These are phyloP conservation scores for Leccinellum luteum DNA, from an alignment of 768 basidiomycete genomes.

Conservation along the genomic window DNA sequence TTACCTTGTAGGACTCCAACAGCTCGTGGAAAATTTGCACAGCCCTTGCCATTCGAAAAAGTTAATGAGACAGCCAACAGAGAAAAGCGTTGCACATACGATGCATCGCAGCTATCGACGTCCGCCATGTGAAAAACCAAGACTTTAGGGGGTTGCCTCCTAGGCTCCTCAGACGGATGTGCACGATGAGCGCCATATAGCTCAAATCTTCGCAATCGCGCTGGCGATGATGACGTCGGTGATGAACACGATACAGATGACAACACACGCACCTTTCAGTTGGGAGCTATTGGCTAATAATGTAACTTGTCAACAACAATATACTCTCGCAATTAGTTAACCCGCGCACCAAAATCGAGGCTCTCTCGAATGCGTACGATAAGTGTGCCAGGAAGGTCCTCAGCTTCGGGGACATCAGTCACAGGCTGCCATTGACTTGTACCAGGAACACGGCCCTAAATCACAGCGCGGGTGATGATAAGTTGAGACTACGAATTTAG, in stretches of 20 bases:
- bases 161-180: slow-evolving; percentile 89
- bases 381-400: slow-evolving; percentile 76
- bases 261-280: slow-evolving; percentile 59
- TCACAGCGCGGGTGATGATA: background rate
- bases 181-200: slow-evolving; percentile 75
- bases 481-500: background rate
- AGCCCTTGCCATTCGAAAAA: slow-evolving; percentile 47
- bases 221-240: slow-evolving; percentile 35
- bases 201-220: slow-evolving; percentile 80
- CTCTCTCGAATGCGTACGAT: slow-evolving; percentile 90
- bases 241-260: background rate
- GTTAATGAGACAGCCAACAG: slow-evolving; percentile 2
- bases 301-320: background rate
- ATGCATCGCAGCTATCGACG: slow-evolving; percentile 87
- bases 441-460: slow-evolving; percentile 80
- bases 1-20: slow-evolving; percentile 72
- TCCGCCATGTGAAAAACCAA: slow-evolving; percentile 94
- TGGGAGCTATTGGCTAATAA: slow-evolving; percentile 86
- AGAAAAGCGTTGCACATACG: slow-evolving; percentile 49
- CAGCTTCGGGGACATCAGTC: slow-evolving; percentile 82
- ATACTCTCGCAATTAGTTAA: background rate
- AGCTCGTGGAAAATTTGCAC: slow-evolving; percentile 82
- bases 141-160: slow-evolving; percentile 67
- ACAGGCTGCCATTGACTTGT: slow-evolving; percentile 90
- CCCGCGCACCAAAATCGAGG: slow-evolving; percentile 76